phyloP scores from a whole-genome alignment of 208 protist species.

The Entamoeba invadens region DNA sequence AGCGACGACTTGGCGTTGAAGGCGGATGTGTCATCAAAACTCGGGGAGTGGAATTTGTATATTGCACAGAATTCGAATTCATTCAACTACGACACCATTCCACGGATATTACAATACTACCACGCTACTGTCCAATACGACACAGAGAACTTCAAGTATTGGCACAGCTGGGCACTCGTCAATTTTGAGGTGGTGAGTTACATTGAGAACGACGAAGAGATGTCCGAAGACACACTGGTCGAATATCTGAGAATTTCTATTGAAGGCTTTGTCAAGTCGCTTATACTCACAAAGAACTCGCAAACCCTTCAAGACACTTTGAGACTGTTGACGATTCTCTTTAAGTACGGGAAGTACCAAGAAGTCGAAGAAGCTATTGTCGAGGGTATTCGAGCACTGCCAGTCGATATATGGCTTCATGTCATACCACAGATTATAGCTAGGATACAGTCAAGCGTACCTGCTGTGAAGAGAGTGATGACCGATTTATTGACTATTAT shows the following conservation, averaged over 20 bases:
- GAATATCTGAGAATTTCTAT: neutral
- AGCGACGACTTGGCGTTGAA: neutral
- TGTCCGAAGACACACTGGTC: neutral
- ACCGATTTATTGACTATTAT: slow-evolving; percentile 71
- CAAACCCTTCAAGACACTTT: slow-evolving; percentile 75
- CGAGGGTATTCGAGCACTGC: slow-evolving; percentile 62
- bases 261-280: slow-evolving; percentile 6
- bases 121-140: neutral
- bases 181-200: neutral
- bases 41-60: neutral
- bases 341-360: slow-evolving; percentile 62
- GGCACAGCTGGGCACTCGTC: neutral
- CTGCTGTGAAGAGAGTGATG: slow-evolving; percentile 64
- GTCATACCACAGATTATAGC: slow-evolving; percentile 97
- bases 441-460: slow-evolving; percentile 69
- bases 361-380: slow-evolving; percentile 58
- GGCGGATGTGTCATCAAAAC: neutral
- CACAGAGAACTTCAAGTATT: neutral
- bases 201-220: neutral
- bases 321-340: slow-evolving; percentile 89
- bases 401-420: slow-evolving; percentile 88
- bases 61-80: neutral
- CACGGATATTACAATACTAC: neutral
- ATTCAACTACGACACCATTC: neutral
- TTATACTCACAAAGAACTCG: neutral